Conservation (phyloP, 2,329 filamentous ascomycete species). For the Sporothrix brunneoviolacea region DNA sequence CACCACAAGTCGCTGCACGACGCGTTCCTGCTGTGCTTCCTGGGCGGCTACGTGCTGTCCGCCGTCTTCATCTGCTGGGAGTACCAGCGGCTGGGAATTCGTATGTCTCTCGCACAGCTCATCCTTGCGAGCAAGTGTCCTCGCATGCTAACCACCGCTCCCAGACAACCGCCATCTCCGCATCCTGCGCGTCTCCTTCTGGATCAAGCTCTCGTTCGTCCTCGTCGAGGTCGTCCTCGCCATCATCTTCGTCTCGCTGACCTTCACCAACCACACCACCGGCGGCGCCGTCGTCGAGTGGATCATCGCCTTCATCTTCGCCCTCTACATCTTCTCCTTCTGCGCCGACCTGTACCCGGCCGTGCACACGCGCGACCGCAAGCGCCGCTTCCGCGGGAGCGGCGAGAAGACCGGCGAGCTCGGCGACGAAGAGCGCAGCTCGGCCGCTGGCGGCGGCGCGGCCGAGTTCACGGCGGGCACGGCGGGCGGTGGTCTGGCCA, state of each 20-base stretch:
- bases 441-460: not conserved
- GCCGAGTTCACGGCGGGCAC: slow-evolving; percentile 1
- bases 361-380: slow-evolving; percentile 48
- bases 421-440: not conserved
- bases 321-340: slow-evolving; percentile 82
- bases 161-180: slow-evolving; percentile 70
- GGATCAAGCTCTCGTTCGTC: slow-evolving; percentile 80
- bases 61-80: slow-evolving; percentile 87
- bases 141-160: slow-evolving; percentile 27
- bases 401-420: not conserved
- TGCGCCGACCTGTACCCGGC: slow-evolving; percentile 81
- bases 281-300: slow-evolving; percentile 72
- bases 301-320: slow-evolving; percentile 75
- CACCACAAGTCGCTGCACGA: slow-evolving; percentile 62
- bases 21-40: slow-evolving; percentile 74
- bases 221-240: slow-evolving; percentile 68
- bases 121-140: not conserved
- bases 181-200: slow-evolving; percentile 73
- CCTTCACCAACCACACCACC: slow-evolving; percentile 47
- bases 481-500: not conserved
- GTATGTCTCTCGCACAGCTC: not conserved
- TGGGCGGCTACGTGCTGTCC: slow-evolving; percentile 75
- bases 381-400: slow-evolving; percentile 10
- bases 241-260: slow-evolving; percentile 62
- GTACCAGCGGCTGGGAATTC: slow-evolving; percentile 71